phyloP scores from a whole-genome alignment of 116 monocot species.

The Posidonia oceanica region DNA sequence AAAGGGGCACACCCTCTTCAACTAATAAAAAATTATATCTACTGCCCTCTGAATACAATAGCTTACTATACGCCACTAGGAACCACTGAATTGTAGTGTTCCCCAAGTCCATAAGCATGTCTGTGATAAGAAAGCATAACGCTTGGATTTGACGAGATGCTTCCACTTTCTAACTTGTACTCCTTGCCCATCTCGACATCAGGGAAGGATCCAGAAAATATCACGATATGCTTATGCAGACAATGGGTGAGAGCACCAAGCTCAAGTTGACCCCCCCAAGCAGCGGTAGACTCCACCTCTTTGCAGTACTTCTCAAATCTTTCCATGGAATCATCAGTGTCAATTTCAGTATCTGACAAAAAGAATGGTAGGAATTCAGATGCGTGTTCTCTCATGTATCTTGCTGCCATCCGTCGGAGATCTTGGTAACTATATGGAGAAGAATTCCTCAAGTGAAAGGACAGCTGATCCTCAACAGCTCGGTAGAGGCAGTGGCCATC shows the following conservation, averaged over 20 bases:
- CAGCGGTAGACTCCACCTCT: conserved; percentile 73
- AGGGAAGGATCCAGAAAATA: conserved; percentile 87
- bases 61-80: conserved; percentile 6
- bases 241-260: conserved; percentile 79
- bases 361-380: conserved; percentile 85
- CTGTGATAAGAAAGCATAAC: conserved; percentile 83
- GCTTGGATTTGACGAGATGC: conserved; percentile 18
- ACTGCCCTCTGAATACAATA: no score
- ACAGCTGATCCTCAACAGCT: conserved; percentile 77
- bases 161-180: conserved; percentile 36
- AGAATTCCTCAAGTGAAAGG: conserved; percentile 16
- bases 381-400: conserved; percentile 78
- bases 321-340: conserved; percentile 31
- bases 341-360: conserved; percentile 52
- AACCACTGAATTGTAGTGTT: conserved; percentile 95
- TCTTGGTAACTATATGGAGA: conserved; percentile 35
- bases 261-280: conserved; percentile 97
- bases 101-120: conserved; percentile 97
- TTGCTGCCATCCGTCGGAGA: conserved; percentile 61
- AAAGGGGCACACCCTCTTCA: no score
- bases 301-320: conserved; percentile 70
- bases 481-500: conserved; percentile 97
- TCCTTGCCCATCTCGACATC: conserved; percentile 99
- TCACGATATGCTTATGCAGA: conserved; percentile 62
- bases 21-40: no score